Evolutionary conservation across 768 basidiomycete species (phyloP), one percentile per base, ranked within the genome.

Genomic region (Phlegmacium glaucopus): DNA sequence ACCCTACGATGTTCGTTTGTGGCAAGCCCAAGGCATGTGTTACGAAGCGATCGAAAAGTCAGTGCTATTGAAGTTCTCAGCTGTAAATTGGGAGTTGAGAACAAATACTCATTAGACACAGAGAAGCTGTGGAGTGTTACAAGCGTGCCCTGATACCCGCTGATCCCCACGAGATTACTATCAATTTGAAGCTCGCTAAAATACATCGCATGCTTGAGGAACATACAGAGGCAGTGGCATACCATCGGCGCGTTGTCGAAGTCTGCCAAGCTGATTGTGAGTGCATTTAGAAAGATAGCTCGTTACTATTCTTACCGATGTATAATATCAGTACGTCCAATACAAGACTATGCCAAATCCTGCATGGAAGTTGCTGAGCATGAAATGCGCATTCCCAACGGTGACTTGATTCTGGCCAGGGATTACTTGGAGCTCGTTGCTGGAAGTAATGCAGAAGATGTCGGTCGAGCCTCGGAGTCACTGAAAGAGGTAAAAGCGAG

Each of bases 1-100:
- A 34, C 94, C 96, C 4, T 97, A 96, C 62, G 96, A 98, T 65
- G 86, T 93, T 30, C 82, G 96, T 30, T 76, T 98, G 68, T 98
- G 96, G 96, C 88, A 91, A 57, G 94, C 94, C 7, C 82, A 96
- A 57, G 94, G 88, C 4, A 82, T 85, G 57, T 95, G 94, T 57
- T 98, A 97, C 65, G 90, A 94, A 65, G 90, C 93, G 61, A 82
- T 96, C 55, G 84, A 87, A 59, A 76, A 85, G 94, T 90, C 57
- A 3, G 58, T 60, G 4, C 35, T 30, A 25, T 34, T 22, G 18
- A 42, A 15, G 6, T 13, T 15, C 10, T 16, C 32, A 17, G 27
- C n/a, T 50, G 45, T 44, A 12, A 27, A 13, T 36, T 36, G 29
- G n/a, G 29, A 42, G 16, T 44, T 35, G 12, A 28, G 34, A 9